Percentiles rank a stretch among this genome's conserved stretches.
Conservation (phyloP, 176 grass and related monocot species). For the Pontederia crassipes region DNA sequence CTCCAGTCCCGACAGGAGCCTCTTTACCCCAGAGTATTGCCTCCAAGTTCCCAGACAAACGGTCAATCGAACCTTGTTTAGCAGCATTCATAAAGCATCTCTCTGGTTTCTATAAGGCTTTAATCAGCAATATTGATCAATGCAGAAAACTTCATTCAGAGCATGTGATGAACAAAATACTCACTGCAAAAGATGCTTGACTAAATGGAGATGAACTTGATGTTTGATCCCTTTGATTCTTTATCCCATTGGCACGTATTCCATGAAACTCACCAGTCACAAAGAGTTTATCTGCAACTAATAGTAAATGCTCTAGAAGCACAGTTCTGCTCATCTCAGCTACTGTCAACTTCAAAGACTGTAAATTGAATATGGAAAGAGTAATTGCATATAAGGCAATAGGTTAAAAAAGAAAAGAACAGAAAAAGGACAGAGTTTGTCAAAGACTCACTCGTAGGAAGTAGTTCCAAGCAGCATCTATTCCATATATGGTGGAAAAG, state of each 20-base stretch:
- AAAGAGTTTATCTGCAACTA: conserved; percentile 62
- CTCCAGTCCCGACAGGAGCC: conserved; percentile 53
- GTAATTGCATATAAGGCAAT: conserved; percentile 14
- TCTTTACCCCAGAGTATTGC: conserved; percentile 87
- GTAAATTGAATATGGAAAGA: conserved; percentile 19
- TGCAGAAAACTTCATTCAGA: conserved; percentile 4
- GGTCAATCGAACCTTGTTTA: conserved; percentile 63
- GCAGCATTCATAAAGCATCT: conserved; percentile 74
- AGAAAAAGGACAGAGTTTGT: conserved; percentile 22
- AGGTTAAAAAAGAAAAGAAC: conserved; percentile 7
- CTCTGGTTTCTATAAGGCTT: conserved; percentile 58
- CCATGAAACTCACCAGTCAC: conserved; percentile 69
- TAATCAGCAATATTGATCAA: conserved; percentile 8
- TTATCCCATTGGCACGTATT: conserved; percentile 63
- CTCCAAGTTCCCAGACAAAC: conserved; percentile 64
- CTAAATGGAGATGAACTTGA: conserved; percentile 77
- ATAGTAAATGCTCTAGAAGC: conserved; percentile 44
- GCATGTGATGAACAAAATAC: conserved; percentile 24
- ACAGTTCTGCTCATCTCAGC: conserved; percentile 58
- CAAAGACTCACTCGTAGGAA: conserved; percentile 54
- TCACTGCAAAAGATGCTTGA: conserved; percentile 90
- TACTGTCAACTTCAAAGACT: conserved; percentile 70
- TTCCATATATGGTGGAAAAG: conserved; percentile 62
- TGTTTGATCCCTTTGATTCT: conserved; percentile 42
- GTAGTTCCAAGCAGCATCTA: conserved; percentile 70